Conservation (phyloP, 805 yeast genomes). For the Jamesozyma gamospora region DNA sequence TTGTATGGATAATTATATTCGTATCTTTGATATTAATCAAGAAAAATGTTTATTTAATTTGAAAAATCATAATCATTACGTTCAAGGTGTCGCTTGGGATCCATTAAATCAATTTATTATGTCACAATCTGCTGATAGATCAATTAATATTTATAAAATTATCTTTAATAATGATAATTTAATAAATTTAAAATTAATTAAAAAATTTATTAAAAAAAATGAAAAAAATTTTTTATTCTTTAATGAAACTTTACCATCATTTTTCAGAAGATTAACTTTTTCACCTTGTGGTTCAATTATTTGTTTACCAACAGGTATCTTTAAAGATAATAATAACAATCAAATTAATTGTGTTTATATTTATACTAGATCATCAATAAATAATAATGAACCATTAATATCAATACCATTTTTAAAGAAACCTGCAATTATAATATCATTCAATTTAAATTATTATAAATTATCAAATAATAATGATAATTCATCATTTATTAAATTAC, state of each 20-base stretch:
- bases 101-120: slow-evolving; percentile 69
- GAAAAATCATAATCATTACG: slow-evolving; percentile 70
- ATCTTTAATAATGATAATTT: slow-evolving; percentile 7
- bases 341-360: slow-evolving; percentile 65
- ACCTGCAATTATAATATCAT: slow-evolving; percentile 76
- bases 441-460: slow-evolving; percentile 56
- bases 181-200: slow-evolving; percentile 19
- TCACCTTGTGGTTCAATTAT: slow-evolving; percentile 85
- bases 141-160: slow-evolving; percentile 54
- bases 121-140: slow-evolving; percentile 84
- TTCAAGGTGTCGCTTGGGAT: slow-evolving; percentile 96
- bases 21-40: slow-evolving; percentile 39
- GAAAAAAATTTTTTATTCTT: slow-evolving; percentile 46
- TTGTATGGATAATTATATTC: slow-evolving; percentile 77
- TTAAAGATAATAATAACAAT: slow-evolving; percentile 30
- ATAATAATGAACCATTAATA: slow-evolving; percentile 56
- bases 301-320: slow-evolving; percentile 67
- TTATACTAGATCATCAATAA: slow-evolving; percentile 53
- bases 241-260: slow-evolving; percentile 80
- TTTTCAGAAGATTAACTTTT: slow-evolving; percentile 75
- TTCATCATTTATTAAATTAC: slow-evolving; percentile 39
- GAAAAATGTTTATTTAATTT: slow-evolving; percentile 6
- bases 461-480: slow-evolving; percentile 7
- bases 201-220: slow-evolving; percentile 36
- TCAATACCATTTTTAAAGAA: slow-evolving; percentile 69